Evolutionary conservation across 768 basidiomycete species (phyloP).

Genomic region (Amyloporia xantha): DNA sequence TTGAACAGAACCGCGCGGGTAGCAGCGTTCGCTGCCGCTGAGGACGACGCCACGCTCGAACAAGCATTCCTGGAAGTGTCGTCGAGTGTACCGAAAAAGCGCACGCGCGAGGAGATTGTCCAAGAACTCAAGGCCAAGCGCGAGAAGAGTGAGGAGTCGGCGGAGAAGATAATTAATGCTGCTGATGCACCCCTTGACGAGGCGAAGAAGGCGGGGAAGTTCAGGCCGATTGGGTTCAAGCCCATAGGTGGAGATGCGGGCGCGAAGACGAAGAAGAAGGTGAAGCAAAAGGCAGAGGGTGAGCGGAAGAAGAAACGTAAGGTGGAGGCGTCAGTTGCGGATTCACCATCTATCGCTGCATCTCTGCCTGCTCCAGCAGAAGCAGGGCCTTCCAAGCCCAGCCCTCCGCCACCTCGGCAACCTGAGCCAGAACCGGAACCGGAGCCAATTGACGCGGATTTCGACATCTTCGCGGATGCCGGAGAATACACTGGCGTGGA

Average conservation of each 20-base stretch:
- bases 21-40: conserved; percentile 65
- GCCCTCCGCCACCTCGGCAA: conserved; percentile 10
- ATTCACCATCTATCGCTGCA: too few species aligned
- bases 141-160: conserved; percentile 75
- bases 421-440: conserved; percentile 28
- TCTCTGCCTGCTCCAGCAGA: conserved; percentile 1
- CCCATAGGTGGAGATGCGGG: conserved; percentile 42
- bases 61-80: conserved; percentile 34
- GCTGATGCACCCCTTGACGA: conserved; percentile 50
- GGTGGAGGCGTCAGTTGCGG: not conserved
- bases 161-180: conserved; percentile 61
- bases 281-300: conserved; percentile 29
- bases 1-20: conserved; percentile 70
- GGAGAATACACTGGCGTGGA: conserved; percentile 77
- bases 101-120: conserved; percentile 67
- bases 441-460: conserved; percentile 50
- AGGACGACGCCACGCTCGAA: conserved; percentile 44
- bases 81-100: conserved; percentile 45
- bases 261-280: conserved; percentile 49
- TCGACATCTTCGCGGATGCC: conserved; percentile 84
- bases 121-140: conserved; percentile 68
- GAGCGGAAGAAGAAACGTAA: conserved; percentile 46
- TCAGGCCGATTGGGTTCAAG: not conserved
- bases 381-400: conserved; percentile 12
- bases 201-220: conserved; percentile 1